These are phyloP conservation scores for Kodamaea suecica DNA, from an alignment of 1,139 yeast genomes.

Conservation along the genomic window DNA sequence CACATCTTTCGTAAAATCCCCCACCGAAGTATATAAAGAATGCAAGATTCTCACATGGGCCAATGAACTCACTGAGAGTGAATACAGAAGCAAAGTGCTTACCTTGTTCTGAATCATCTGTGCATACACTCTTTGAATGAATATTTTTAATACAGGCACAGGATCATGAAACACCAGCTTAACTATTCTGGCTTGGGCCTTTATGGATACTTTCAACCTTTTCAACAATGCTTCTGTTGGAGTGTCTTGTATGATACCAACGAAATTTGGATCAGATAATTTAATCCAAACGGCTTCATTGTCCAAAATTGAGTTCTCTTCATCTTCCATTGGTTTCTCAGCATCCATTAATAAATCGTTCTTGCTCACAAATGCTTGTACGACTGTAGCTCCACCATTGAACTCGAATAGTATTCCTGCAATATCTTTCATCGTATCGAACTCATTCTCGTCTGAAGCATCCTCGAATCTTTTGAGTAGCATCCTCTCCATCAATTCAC, in stretches of 20 bases:
- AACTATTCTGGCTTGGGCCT: conserved; percentile 71
- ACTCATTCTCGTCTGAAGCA: conserved; percentile 56
- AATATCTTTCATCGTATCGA: conserved; percentile 71
- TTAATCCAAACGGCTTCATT: conserved; percentile 39
- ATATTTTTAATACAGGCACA: conserved; percentile 61
- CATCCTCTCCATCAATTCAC: conserved; percentile 72
- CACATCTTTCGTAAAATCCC: conserved; percentile 63
- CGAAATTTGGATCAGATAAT: conserved; percentile 36
- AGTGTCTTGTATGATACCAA: conserved; percentile 31
- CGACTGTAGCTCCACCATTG: conserved; percentile 82
- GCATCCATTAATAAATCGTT: conserved; percentile 64
- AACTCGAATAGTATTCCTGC: conserved; percentile 77
- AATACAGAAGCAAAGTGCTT: conserved; percentile 58
- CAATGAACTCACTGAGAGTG: conserved; percentile 61
- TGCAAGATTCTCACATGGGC: conserved; percentile 80
- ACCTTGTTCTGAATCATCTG: conserved; percentile 71
- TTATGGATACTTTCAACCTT: conserved; percentile 43
- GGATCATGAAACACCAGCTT: conserved; percentile 69
- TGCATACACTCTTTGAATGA: conserved; percentile 75
- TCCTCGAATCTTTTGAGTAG: conserved; percentile 56
- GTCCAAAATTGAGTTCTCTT: conserved; percentile 38
- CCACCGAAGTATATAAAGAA: conserved; percentile 56
- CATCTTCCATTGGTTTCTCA: conserved; percentile 22
- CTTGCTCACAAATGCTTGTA: conserved; percentile 78
- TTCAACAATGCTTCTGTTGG: conserved; percentile 33